Conservation (phyloP, 192 early-diverging fungal genomes). For the Backusella westeae region DNA sequence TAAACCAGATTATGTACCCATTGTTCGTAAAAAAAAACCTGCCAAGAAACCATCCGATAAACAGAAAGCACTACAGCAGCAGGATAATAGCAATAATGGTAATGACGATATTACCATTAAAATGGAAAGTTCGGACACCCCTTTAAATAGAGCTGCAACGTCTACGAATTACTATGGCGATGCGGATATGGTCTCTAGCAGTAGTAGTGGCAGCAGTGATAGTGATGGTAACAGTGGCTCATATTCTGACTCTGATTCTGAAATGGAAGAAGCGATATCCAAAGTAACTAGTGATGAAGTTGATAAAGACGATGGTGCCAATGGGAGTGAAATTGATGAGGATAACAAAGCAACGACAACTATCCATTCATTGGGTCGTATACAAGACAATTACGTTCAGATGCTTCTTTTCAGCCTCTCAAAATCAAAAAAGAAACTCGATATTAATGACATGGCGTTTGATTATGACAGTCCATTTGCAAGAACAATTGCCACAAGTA, state of each 20-base stretch:
- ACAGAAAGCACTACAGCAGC: neutral
- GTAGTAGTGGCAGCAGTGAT: conserved; percentile 10
- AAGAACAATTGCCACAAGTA: conserved; percentile 12
- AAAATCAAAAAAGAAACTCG: neutral
- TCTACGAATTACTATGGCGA: neutral
- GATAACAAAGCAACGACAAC: neutral
- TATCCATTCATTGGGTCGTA: neutral
- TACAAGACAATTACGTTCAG: neutral
- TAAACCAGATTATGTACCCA: conserved; percentile 35
- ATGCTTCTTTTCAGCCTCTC: neutral
- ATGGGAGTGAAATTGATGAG: conserved; percentile 11
- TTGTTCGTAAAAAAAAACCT: conserved; percentile 19
- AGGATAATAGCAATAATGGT: neutral
- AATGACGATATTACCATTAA: neutral
- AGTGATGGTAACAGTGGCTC: neutral
- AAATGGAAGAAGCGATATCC: neutral
- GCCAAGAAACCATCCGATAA: neutral
- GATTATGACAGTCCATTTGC: conserved; percentile 35
- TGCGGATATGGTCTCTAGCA: neutral
- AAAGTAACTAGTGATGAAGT: neutral
- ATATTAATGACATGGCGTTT: neutral
- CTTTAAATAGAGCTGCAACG: neutral
- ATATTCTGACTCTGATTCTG: neutral
- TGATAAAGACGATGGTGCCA: neutral
- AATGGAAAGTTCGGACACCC: neutral